Conservation (phyloP, 352 stramenopile genomes). For the Phytophthora cactorum region DNA sequence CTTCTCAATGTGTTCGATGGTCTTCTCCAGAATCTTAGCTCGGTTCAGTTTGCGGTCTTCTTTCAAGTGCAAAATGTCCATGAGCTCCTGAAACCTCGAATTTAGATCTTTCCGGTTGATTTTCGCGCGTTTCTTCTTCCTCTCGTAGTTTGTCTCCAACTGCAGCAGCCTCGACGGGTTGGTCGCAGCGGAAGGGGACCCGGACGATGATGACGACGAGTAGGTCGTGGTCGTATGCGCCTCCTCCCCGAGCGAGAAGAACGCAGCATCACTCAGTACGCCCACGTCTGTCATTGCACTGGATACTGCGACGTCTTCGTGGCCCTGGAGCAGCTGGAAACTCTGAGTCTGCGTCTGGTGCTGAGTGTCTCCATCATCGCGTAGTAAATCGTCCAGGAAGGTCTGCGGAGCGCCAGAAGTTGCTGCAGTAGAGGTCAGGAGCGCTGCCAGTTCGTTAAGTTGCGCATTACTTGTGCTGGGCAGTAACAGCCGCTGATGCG, state of each 20-base stretch:
- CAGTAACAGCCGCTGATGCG: conserved; percentile 9
- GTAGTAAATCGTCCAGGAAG: conserved; percentile 58
- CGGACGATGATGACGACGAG: conserved; percentile 19
- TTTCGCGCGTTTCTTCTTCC: conserved; percentile 77
- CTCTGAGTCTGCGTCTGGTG: conserved; percentile 11
- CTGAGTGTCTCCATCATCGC: conserved; percentile 30
- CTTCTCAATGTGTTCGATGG: conserved; percentile 67
- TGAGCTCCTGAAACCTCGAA: conserved; percentile 69
- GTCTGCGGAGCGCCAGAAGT: conserved; percentile 18
- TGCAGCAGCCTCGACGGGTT: conserved; percentile 44
- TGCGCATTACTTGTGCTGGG: conserved; percentile 14
- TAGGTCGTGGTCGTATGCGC: conserved; percentile 9
- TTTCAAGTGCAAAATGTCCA: conserved; percentile 62
- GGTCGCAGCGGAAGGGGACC: conserved; percentile 9
- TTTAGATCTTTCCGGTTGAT: conserved; percentile 76
- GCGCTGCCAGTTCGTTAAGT: conserved; percentile 40
- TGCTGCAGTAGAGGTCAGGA: conserved; percentile 26
- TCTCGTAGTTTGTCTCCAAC: conserved; percentile 72
- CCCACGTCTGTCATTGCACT: conserved; percentile 18
- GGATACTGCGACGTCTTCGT: conserved; percentile 16
- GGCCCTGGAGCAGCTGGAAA: conserved; percentile 18
- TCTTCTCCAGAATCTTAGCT: conserved; percentile 72
- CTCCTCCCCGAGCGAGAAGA: conserved; percentile 27
- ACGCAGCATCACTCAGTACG: conserved; percentile 22
- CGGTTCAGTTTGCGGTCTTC: conserved; percentile 73